phyloP scores from a whole-genome alignment of 345 rosid species.

The Melastoma malabathricum region DNA sequence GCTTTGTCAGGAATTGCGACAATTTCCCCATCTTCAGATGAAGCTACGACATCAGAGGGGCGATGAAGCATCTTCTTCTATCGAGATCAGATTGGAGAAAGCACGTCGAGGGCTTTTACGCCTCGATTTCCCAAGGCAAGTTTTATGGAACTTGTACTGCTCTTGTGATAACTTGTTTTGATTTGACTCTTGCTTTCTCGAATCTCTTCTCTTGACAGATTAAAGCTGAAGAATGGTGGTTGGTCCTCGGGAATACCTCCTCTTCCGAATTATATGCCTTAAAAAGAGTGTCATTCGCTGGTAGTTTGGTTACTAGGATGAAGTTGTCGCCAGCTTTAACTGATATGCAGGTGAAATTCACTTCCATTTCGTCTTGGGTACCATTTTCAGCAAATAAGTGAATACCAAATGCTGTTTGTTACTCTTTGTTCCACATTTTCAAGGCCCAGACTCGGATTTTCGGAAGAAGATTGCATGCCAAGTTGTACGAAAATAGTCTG shows the following conservation, averaged over 20 bases:
- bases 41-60: slow-evolving; percentile 52
- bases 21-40: slow-evolving; percentile 53
- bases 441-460: too few relatives aligned
- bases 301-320: slow-evolving; percentile 53
- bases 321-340: slow-evolving; percentile 45
- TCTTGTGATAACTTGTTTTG: not conserved
- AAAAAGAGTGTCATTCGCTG: slow-evolving; percentile 79
- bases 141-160: not conserved
- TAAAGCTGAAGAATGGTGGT: slow-evolving; percentile 99
- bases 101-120: slow-evolving; percentile 59
- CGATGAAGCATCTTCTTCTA: slow-evolving; percentile 25
- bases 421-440: too few relatives aligned
- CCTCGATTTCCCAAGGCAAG: slow-evolving; percentile 88
- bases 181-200: not conserved
- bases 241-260: slow-evolving; percentile 61
- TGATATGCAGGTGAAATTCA: slow-evolving; percentile 38
- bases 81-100: slow-evolving; percentile 65
- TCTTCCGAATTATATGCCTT: slow-evolving; percentile 66
- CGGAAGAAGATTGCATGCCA: too few relatives aligned
- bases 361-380: not conserved
- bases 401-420: not conserved
- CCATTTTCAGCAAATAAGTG: not conserved
- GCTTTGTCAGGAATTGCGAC: slow-evolving; percentile 55
- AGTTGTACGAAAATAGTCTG: too few relatives aligned
- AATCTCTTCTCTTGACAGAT: slow-evolving; percentile 25